Percentiles rank a stretch among this genome's conserved stretches.
Conservation (phyloP, 208 protist species). For the Crithidia sp. region DNA sequence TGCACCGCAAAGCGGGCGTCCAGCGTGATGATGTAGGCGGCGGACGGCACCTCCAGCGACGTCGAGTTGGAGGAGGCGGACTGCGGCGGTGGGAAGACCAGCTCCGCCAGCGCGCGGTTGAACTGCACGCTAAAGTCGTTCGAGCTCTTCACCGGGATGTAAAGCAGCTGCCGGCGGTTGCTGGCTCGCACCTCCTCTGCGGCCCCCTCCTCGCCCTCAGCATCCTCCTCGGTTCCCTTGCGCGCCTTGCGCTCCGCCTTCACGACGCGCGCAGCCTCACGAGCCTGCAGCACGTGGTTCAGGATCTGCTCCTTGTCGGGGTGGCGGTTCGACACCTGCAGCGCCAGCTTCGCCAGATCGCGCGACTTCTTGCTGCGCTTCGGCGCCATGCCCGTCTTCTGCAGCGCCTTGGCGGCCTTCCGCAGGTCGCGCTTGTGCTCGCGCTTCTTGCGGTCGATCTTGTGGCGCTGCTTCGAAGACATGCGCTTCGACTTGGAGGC, state of each 20-base stretch:
- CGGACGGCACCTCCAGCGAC: constrained; percentile 71
- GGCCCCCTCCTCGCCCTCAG: constrained; percentile 12
- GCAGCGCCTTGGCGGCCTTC: constrained; percentile 86
- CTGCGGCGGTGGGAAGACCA: constrained; percentile 59
- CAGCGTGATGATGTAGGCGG: constrained; percentile 77
- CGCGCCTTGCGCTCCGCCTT: constrained; percentile 36
- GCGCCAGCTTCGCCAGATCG: constrained; percentile 77
- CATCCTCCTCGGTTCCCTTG: constrained; percentile 25
- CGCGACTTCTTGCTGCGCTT: constrained; percentile 78
- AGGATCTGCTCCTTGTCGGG: constrained; percentile 90
- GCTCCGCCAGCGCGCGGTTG: constrained; percentile 59
- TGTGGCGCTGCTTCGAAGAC: constrained; percentile 86
- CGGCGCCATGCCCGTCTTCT: constrained; percentile 69
- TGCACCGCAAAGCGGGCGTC: constrained; percentile 86
- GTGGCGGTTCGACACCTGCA: constrained; percentile 86
- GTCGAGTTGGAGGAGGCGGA: constrained; percentile 1
- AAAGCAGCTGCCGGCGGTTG: constrained; percentile 62
- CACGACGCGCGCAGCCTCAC: constrained; percentile 73
- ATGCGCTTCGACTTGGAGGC: constrained; percentile 83
- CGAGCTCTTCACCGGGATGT: constrained; percentile 59
- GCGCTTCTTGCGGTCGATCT: constrained; percentile 89
- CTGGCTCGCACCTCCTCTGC: constrained; percentile 25
- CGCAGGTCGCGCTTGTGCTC: constrained; percentile 88
- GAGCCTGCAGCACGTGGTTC: constrained; percentile 62
- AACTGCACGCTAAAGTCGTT: constrained; percentile 84